Base-by-base conservation (phyloP, 2,329 filamentous ascomycete species). In the Paecilomyces variotii region DNA sequence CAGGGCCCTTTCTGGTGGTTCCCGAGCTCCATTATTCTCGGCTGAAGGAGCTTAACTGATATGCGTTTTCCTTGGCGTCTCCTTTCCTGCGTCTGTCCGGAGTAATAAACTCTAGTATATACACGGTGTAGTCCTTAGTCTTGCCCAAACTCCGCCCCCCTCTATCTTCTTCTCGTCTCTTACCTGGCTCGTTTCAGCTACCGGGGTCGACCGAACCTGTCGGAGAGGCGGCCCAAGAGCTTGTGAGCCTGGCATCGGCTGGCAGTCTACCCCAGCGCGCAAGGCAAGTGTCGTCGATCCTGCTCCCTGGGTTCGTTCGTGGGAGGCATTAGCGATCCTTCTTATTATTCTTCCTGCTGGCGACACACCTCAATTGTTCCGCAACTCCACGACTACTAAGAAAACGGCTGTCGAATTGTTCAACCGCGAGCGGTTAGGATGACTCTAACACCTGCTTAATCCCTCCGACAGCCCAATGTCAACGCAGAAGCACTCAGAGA, bases 161-260 rank as follows among this genome's bases (percentile, higher is more conserved):
- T 52, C 50, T 26, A 52, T 28, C 27, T 28, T 52, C 5, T 28
- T 52, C 24, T 52, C 50, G 50, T 52, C 50, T 52, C 50, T 26
- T 52, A 52, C 50, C 50, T 52, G 50, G 50, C 50, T 52, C 50
- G 50, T 52, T 52, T 52, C 50, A 52, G 50, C 50, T 52, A 52
- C 50, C 50, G 50, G 50, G 50, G 50, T 52, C 50, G 27, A 52
- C 50, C 50, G 50, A 52, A n/a, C 24, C 50, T 52, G 24, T 52
- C 50, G 50, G 50, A 52, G 50, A 52, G 50, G 27, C 50, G 50
- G 50, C 50, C 50, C 50, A 52, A 52, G 50, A 52, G 50, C 50
- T 52, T 52, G 50, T 26, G 50, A 52, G 50, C 50, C 50, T 52
- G 50, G 50, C 26, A 19, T 52, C 50, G 25, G 50, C 24, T 27